A percentile compares a stretch with the other conserved stretches of the same genome.
Conservation (phyloP, 768 basidiomycete species). For the Boletus patriciae region DNA sequence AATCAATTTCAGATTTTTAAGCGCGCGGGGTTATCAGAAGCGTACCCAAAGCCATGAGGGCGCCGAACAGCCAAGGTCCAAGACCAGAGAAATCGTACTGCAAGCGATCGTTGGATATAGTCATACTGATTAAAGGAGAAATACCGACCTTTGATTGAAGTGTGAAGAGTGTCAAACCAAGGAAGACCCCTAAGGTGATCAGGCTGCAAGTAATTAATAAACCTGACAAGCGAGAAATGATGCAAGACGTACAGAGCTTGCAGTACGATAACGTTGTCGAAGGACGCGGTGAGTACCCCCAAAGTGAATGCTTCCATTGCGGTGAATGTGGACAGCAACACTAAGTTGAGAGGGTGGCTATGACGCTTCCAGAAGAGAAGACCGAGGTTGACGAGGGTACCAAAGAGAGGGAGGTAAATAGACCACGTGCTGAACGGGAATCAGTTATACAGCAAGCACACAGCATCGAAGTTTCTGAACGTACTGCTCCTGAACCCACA, state of each 20-base stretch:
- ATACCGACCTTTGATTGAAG: slow-evolving; percentile 80
- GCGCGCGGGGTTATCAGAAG: slow-evolving; percentile 3
- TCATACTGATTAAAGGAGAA: background rate
- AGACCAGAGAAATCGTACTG: slow-evolving; percentile 94
- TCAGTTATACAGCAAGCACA: slow-evolving; percentile 1
- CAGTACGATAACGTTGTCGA: slow-evolving; percentile 69
- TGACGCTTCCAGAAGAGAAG: slow-evolving; percentile 92
- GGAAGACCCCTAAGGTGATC: slow-evolving; percentile 90
- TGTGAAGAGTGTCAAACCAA: slow-evolving; percentile 92
- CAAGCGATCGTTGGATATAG: background rate
- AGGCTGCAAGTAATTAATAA: slow-evolving; percentile 44
- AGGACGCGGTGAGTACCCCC: slow-evolving; percentile 80
- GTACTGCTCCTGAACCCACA: slow-evolving; percentile 73
- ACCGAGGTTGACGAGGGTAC: slow-evolving; percentile 75
- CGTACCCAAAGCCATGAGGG: slow-evolving; percentile 75
- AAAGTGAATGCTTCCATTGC: slow-evolving; percentile 87
- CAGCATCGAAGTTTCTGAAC: slow-evolving; percentile 26
- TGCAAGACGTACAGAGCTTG: slow-evolving; percentile 71
- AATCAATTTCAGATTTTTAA: slow-evolving; percentile 1
- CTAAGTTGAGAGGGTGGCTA: slow-evolving; percentile 82
- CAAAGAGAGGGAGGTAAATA: slow-evolving; percentile 76
- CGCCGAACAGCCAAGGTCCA: slow-evolving; percentile 88
- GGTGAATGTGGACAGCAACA: slow-evolving; percentile 85
- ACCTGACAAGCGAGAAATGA: background rate
- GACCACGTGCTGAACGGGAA: slow-evolving; percentile 61